These are phyloP conservation scores for Fistulinella prunicolor DNA, from an alignment of 768 basidiomycete genomes.

Conservation along the genomic window DNA sequence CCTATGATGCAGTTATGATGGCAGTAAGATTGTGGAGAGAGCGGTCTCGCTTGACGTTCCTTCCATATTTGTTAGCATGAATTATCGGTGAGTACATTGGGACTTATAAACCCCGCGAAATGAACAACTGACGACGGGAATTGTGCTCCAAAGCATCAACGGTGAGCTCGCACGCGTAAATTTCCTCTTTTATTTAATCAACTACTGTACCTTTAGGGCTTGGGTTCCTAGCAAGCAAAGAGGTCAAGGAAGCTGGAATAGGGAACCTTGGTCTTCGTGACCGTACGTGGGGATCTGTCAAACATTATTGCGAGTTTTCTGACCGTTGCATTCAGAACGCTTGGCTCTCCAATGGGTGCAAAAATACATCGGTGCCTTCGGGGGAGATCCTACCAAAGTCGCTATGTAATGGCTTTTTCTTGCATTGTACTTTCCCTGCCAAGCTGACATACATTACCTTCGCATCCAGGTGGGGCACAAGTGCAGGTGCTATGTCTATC, in stretches of 20 bases:
- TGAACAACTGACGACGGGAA: neutral
- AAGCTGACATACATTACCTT: neutral
- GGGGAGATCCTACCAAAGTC: slow-evolving; percentile 52
- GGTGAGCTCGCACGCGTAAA: slow-evolving; percentile 1
- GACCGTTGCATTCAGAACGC: slow-evolving; percentile 19
- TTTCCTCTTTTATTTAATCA: neutral
- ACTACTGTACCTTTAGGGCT: slow-evolving; percentile 17
- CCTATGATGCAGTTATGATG: slow-evolving; percentile 8
- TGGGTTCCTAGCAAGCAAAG: slow-evolving; percentile 42
- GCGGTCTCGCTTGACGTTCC: slow-evolving; percentile 32
- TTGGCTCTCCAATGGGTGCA: slow-evolving; percentile 55
- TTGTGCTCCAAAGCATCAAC: neutral
- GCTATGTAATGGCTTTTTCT: slow-evolving; percentile 18
- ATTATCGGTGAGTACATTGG: slow-evolving; percentile 36
- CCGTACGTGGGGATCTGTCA: slow-evolving; percentile 18
- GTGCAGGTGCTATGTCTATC: slow-evolving; percentile 39
- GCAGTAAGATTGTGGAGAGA: slow-evolving; percentile 30
- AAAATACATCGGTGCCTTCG: slow-evolving; percentile 55
- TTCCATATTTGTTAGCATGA: slow-evolving; percentile 38
- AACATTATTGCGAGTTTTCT: neutral
- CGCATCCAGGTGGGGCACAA: slow-evolving; percentile 31
- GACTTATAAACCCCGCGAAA: neutral
- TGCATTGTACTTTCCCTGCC: neutral
- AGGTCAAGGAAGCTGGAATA: slow-evolving; percentile 38
- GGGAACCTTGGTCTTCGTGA: slow-evolving; percentile 52